Base-by-base conservation (phyloP, 2,329 filamentous ascomycete species). In the Exophiala lecanii-corni region DNA sequence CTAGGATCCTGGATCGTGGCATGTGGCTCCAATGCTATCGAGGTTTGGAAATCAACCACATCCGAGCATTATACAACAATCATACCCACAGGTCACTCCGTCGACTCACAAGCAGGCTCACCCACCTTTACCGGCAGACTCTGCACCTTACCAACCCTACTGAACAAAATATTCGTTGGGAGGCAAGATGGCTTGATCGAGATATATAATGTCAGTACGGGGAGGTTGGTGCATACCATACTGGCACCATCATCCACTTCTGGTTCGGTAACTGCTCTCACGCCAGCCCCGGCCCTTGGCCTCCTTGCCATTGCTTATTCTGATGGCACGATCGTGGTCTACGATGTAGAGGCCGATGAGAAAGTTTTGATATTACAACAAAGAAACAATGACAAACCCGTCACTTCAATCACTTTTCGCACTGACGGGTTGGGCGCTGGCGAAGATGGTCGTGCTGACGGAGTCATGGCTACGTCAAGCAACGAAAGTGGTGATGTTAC, bases 151-250 rank as follows among this genome's bases (percentile, higher is more conserved):
- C 89, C 91, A 1, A 97, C 92, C 0, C 94, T 89, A 64, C 67
- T 98, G 48, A 98, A 98, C 73, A 98, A 98, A 66, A 78, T 98
- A 33, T 88, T 97, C 53, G 85, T 88, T 2, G 94, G 88, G 7
- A 82, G 88, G 57, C 78, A 78, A 51, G 89, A 98, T 62, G 92
- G 92, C 5, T 84, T 82, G 63, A 82, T 96, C 6, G 92, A 98
- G 60, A 94, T 98, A 38, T 98, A 92, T 91, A 98, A 98, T 60
- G 72, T 98, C 48, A 94, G 85, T 61, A 95, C 87, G 3, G 89
- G 75, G 36, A 95, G 94, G 63, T 74, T 96, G 41, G 79, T 98
- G 19, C 94, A 96, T 64, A 94, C 89, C 2, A 82, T 98, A 39
- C 70, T 92, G 10, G 86, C 92, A 1, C 82, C 86, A 0, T 76